These are phyloP conservation scores for Aphanomyces euteiches DNA, from an alignment of 352 stramenopile genomes.

Conservation along the genomic window DNA sequence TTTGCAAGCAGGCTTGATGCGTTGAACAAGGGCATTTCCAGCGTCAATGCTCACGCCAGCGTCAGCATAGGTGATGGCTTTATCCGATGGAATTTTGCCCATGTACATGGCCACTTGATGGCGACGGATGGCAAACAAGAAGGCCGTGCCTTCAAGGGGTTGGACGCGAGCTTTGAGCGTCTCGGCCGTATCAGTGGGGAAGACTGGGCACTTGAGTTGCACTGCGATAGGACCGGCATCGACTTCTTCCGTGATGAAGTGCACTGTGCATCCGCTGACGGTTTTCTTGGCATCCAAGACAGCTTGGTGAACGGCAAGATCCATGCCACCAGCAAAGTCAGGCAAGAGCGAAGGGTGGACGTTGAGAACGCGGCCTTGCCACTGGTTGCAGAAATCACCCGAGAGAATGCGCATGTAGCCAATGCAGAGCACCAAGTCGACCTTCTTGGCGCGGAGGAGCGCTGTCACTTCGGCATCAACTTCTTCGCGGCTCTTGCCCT, in stretches of 20 bases:
- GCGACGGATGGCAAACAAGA: slow-evolving; percentile 77
- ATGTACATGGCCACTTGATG: slow-evolving; percentile 64
- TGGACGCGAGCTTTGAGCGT: slow-evolving; percentile 97
- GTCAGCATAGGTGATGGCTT: slow-evolving; percentile 95
- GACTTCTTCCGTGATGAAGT: slow-evolving; percentile 97
- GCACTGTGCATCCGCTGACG: slow-evolving; percentile 97
- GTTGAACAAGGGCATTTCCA: slow-evolving; percentile 93
- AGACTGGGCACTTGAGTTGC: slow-evolving; percentile 92
- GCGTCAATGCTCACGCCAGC: slow-evolving; percentile 98
- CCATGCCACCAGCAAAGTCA: slow-evolving; percentile 99
- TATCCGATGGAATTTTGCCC: slow-evolving; percentile 41
- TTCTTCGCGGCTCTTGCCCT: slow-evolving; percentile 84
- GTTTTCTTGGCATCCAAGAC: slow-evolving; percentile 95
- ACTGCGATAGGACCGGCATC: slow-evolving; percentile 97
- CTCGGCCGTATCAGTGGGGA: slow-evolving; percentile 89
- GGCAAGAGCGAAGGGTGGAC: slow-evolving; percentile 99
- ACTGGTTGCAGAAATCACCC: slow-evolving; percentile 92
- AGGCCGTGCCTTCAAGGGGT: slow-evolving; percentile 93
- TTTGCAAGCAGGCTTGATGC: slow-evolving; percentile 99
- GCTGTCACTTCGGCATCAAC: slow-evolving; percentile 95
- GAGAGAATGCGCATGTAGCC: slow-evolving; percentile 99
- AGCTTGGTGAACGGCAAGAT: slow-evolving; percentile 97
- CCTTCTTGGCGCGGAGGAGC: slow-evolving; percentile 87
- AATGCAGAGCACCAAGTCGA: slow-evolving; percentile 97
- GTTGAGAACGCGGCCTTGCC: slow-evolving; percentile 96